These are phyloP conservation scores for Xylaria multiplex DNA, from an alignment of 2,329 filamentous ascomycete species.

Conservation along the genomic window DNA sequence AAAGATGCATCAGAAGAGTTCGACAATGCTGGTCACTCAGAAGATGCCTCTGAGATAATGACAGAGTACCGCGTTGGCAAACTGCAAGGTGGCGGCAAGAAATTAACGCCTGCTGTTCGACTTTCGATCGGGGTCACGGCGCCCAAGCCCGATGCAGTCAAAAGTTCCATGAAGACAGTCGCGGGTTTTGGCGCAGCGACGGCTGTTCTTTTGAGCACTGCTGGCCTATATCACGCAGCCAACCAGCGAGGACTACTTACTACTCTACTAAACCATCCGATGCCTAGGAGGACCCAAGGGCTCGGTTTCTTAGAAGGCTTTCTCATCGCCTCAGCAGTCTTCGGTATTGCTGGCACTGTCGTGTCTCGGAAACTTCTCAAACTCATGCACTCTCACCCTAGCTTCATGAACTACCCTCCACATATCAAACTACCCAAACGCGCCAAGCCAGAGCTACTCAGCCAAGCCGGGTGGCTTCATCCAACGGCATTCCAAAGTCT, in stretches of 20 bases:
- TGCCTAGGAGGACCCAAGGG: slow-evolving; percentile 34
- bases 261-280: slow-evolving; percentile 12
- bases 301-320: slow-evolving; percentile 53
- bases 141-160: slow-evolving; percentile 3
- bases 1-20: slow-evolving; percentile 83
- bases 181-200: slow-evolving; percentile 20
- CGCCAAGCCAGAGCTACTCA: slow-evolving; percentile 53
- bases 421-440: slow-evolving; percentile 54
- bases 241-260: slow-evolving; percentile 18
- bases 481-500: slow-evolving; percentile 59
- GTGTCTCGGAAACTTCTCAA: slow-evolving; percentile 47
- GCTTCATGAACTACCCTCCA: slow-evolving; percentile 50
- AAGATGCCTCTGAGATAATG: slow-evolving; percentile 61
- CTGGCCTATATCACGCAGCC: slow-evolving; percentile 25
- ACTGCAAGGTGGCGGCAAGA: slow-evolving; percentile 48
- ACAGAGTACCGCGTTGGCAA: slow-evolving; percentile 52
- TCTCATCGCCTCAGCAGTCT: slow-evolving; percentile 50
- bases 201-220: slow-evolving; percentile 22
- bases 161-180: slow-evolving; percentile 20
- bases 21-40: slow-evolving; percentile 85
- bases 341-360: slow-evolving; percentile 49
- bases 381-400: slow-evolving; percentile 48
- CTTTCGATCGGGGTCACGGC: slow-evolving; percentile 35
- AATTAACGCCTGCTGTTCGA: slow-evolving; percentile 40
- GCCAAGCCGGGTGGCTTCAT: slow-evolving; percentile 60